Evolutionary conservation across 2,329 filamentous ascomycete genomes (phyloP).

Genomic region (Curvularia hawaiiensis): DNA sequence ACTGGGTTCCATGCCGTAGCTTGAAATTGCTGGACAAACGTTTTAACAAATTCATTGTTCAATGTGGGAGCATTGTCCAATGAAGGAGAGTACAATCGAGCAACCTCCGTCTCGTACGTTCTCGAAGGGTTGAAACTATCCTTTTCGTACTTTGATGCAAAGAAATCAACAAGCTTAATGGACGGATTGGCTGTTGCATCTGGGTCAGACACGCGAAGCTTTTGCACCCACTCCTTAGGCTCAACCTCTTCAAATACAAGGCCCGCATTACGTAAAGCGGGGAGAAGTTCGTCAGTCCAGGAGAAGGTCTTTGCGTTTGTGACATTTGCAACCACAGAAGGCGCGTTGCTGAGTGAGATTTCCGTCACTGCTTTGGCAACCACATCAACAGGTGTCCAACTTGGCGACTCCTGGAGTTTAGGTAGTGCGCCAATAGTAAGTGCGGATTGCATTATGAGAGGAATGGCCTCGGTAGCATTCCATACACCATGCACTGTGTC

Average conservation of each 20-base stretch:
- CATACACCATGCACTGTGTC: conserved; percentile 54
- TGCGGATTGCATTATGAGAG: conserved; percentile 56
- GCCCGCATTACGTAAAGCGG: conserved; percentile 54
- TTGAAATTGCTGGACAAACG: conserved; percentile 32
- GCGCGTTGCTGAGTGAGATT: conserved; percentile 27
- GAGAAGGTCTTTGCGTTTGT: conserved; percentile 57
- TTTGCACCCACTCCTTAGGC: conserved; percentile 32
- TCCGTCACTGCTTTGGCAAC: conserved; percentile 32
- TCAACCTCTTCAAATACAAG: conserved; percentile 33
- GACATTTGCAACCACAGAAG: conserved; percentile 56
- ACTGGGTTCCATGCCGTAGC: conserved; percentile 14
- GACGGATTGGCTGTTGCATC: conserved; percentile 58
- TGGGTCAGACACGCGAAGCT: conserved; percentile 51
- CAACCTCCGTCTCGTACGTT: conserved; percentile 25
- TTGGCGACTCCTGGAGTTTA: conserved; percentile 46
- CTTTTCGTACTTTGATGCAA: conserved; percentile 56
- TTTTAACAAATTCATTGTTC: conserved; percentile 23
- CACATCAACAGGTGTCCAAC: conserved; percentile 42
- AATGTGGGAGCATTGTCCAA: conserved; percentile 23
- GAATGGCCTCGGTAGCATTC: conserved; percentile 58
- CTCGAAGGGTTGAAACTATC: conserved; percentile 18
- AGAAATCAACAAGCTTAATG: conserved; percentile 61
- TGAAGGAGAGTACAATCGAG: conserved; percentile 21
- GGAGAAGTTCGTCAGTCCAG: conserved; percentile 61
- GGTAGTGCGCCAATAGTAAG: conserved; percentile 55